Base-by-base conservation (phyloP, 108 stramenopile species). In the Fistulifera pelliculosa region DNA sequence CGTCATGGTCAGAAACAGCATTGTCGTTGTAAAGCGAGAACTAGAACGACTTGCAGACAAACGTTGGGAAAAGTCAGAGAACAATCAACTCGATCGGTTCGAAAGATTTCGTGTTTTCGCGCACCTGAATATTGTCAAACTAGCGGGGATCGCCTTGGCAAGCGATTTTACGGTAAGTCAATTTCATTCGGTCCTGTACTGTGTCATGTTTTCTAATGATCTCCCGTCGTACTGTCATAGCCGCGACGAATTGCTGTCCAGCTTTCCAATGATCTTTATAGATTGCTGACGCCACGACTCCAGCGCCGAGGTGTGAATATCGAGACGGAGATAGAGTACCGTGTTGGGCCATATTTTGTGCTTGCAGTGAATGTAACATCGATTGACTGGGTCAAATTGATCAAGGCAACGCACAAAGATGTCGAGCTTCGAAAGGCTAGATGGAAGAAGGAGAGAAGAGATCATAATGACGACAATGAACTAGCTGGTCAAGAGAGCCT, bases 291-390 rank as follows among this genome's bases (percentile, higher is more conserved):
- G 15, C 85, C 81, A 0, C 61, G 64, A 38, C 61, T 88, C 25
- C 66, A 78, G 49, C 61, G 66, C 4, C 76, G 81, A 38, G 87
- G 87, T 38, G 79, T 84, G n/a, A 61, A 48, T 15, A 89, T 85
- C 40, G 74, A 85, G 56, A 79, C 83, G 11, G 83, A 81, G 35
- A 83, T 89, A 35, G 87, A 85, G 65, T 85, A 85, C 57, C 73
- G 87, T 28, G 73, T 69, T 22, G 87, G 87, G 8, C 76, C 76
- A 25, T 89, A 74, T 45, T 89, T 89, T 70, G 87, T 89, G 1
- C 61, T 89, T 1, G 83, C 81, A 16, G 81, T 85, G 0, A 85
- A 89, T 52, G 49, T 89, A 10, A 31, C 65, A 4, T 55, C 66
- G 18, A 80, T 89, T 17, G 79, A 89, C 51, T 89, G 83, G 83